phyloP scores from a whole-genome alignment of 202 grass and related monocot genomes.

The Carex arenaria region DNA sequence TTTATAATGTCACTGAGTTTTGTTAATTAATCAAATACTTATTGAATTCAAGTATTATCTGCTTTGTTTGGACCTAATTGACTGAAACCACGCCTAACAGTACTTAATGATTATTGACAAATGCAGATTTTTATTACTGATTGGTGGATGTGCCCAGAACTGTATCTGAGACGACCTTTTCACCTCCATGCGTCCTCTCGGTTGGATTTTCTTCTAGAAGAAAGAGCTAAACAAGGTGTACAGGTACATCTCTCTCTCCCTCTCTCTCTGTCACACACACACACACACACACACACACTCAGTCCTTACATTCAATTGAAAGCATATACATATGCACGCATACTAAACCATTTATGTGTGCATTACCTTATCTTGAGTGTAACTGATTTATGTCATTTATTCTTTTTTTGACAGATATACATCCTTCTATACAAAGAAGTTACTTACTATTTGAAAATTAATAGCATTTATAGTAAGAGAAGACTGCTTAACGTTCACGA shows the following conservation, averaged over 20 bases:
- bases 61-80: neutral
- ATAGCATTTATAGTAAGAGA: constrained; percentile 89
- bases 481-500: constrained; percentile 88
- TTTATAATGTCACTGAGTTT: neutral
- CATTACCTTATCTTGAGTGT: constrained; percentile 8
- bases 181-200: constrained; percentile 62
- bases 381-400: neutral
- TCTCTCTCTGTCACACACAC: neutral
- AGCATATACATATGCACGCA: neutral
- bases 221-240: constrained; percentile 91
- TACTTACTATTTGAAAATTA: constrained; percentile 87
- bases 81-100: neutral
- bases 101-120: constrained; percentile 23
- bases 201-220: constrained; percentile 82
- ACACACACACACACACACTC: neutral
- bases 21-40: neutral
- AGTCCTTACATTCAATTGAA: neutral
- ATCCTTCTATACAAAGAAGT: constrained; percentile 96
- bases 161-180: constrained; percentile 88
- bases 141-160: constrained; percentile 97
- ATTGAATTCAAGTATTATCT: neutral
- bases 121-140: constrained; percentile 95
- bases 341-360: neutral
- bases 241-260: constrained; percentile 45
- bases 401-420: constrained; percentile 62